Evolutionary conservation across 345 rosid species (phyloP).

Genomic region (Adansonia digitata): DNA sequence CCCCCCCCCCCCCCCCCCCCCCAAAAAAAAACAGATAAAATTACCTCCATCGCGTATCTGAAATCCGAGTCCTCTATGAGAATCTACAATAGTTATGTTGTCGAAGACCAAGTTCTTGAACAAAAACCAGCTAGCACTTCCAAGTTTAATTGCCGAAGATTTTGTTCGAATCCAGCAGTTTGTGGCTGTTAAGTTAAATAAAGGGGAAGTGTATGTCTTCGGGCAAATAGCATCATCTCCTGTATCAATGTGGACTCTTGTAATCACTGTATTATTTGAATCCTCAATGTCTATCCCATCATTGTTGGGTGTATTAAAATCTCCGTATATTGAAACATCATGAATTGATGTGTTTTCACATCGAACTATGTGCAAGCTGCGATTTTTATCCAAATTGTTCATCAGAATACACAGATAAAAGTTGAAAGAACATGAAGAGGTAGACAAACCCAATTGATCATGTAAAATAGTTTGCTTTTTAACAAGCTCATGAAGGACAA

Average conservation of each 20-base stretch:
- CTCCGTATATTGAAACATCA: constrained; percentile 74
- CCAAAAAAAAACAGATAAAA: background rate
- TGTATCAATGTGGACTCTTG: constrained; percentile 69
- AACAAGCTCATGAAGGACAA: background rate
- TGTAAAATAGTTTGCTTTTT: background rate
- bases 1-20: too few relatives aligned
- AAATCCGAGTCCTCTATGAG: constrained; percentile 81
- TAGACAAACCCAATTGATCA: background rate
- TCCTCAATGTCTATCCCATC: constrained; percentile 93
- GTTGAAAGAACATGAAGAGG: background rate
- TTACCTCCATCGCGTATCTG: constrained; percentile 97
- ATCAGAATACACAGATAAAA: constrained; percentile 12
- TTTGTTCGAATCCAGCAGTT: constrained; percentile 85
- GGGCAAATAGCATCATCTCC: constrained; percentile 97
- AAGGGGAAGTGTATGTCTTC: constrained; percentile 63
- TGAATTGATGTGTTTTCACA: constrained; percentile 58
- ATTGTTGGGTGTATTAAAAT: constrained; percentile 82
- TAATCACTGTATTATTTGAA: constrained; percentile 67
- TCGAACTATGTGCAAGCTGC: constrained; percentile 81
- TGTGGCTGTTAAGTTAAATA: constrained; percentile 72
- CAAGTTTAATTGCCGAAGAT: constrained; percentile 88
- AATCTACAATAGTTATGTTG: constrained; percentile 75
- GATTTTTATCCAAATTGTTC: constrained; percentile 11
- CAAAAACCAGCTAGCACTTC: constrained; percentile 85
- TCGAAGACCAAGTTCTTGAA: constrained; percentile 66